Evolutionary conservation across 768 basidiomycete species (phyloP).

Genomic region (Gautieria morchelliformis): DNA sequence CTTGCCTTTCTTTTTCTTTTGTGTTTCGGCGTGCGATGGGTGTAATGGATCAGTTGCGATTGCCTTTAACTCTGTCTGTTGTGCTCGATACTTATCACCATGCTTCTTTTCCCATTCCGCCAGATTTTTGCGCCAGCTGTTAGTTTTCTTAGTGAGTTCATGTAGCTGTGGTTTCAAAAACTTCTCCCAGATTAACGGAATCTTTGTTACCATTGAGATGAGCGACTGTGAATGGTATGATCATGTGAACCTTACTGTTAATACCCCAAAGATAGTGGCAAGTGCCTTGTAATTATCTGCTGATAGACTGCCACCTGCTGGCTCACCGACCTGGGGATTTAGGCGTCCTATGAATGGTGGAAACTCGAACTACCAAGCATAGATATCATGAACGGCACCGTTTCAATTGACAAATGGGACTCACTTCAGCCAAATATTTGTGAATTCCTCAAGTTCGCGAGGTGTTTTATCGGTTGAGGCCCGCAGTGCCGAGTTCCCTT

Average conservation of each 20-base stretch:
- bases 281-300: neutral
- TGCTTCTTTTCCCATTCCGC: too few relatives aligned
- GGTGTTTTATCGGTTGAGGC: neutral
- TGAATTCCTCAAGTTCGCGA: slow-evolving; percentile 5
- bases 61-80: too few relatives aligned
- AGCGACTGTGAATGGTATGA: too few relatives aligned
- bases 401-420: too few relatives aligned
- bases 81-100: too few relatives aligned
- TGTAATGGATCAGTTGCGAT: too few relatives aligned
- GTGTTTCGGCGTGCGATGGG: neutral
- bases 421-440: neutral
- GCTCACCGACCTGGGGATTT: neutral
- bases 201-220: too few relatives aligned
- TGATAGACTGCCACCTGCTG: neutral
- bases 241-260: neutral
- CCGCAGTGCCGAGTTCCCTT: neutral
- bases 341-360: neutral
- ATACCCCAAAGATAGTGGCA: neutral
- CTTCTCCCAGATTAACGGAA: too few relatives aligned
- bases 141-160: too few relatives aligned
- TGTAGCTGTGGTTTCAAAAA: too few relatives aligned
- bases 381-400: too few relatives aligned
- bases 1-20: neutral
- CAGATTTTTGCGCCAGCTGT: too few relatives aligned
- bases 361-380: neutral